Evolutionary conservation across 1,284 basidiomycete species (phyloP), one percentile per base, ranked within the genome.

Genomic region (Moesziomyces aphidis): DNA sequence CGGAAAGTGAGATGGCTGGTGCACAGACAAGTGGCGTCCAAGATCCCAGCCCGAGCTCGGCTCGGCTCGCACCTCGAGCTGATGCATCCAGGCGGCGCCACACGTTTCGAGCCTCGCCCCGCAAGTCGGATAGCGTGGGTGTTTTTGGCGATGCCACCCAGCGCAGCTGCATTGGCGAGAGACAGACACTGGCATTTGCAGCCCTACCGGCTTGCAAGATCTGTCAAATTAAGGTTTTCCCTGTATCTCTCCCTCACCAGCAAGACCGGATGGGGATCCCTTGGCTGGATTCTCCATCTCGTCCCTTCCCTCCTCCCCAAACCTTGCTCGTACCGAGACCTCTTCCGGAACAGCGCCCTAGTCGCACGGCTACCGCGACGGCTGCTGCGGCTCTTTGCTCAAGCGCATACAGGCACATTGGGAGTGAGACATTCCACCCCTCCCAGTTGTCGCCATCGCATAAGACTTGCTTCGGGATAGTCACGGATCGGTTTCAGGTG

Each of bases 181-280:
- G 45, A 67, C 65, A 67, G 28, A 46, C n/a, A 53, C 55, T 47
- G 64, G 64, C 50, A 67, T 67, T 55, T 48, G 42, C 19, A 19
- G 39, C 17, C 17, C 39, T 42, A 7, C 11, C 17, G 6, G 17
- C 39, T 19, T 15, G 19, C 39, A 19, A 42, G 39, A 42, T 42
- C 9, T n/a, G 19, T 52, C 39, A 36, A 61, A 61, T 67, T 61
- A 61, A 51, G 55, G 57, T 60, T 44, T 45, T 26, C 31, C 1
- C 8, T n/a, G 39, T 34, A 34, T 34, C 31, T 7, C 31, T 13
- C 39, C 31, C 45, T 13, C n/a, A 4, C 31, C 13, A 44, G n/a
- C 26, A 28, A 28, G 28, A 17, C 31, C 58, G 54, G 26, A 56
- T 49, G 46, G 34, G 47, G 59, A 50, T n/a, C 23, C 44, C 17